These are phyloP conservation scores for maize (Zea mays) DNA, from an alignment of 176 grass and related monocot species.

Conservation along the genomic window Zm-B73-REFERENCE-NAM-5.0 NC_050103.1:5302001-5302500, in stretches of 20 bases:
- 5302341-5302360: constrained; percentile 45
- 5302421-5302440: constrained; percentile 76
- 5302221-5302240: constrained; percentile 25
- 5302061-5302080: neutral
- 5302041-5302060: neutral
- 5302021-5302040: neutral
- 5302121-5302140: constrained; percentile 18
- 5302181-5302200: constrained; percentile 12
- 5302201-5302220: constrained; percentile 39
- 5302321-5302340: neutral
- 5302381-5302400: constrained; percentile 11
- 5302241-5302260: constrained; percentile 73
- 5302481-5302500: constrained; percentile 86
- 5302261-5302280: neutral
- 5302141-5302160: no score
- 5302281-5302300: constrained; percentile 21
- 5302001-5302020: neutral
- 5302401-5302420: neutral
- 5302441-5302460: constrained; percentile 57
- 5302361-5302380: constrained; percentile 18
- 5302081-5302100: neutral
- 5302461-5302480: neutral
- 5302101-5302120: neutral
- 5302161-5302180: neutral
- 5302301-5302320: neutral